A percentile compares a stretch with the other conserved stretches of the same genome.
Evolutionary conservation across 2,329 filamentous ascomycete genomes (phyloP).

Genomic region (Lasiodiplodia sp.): DNA sequence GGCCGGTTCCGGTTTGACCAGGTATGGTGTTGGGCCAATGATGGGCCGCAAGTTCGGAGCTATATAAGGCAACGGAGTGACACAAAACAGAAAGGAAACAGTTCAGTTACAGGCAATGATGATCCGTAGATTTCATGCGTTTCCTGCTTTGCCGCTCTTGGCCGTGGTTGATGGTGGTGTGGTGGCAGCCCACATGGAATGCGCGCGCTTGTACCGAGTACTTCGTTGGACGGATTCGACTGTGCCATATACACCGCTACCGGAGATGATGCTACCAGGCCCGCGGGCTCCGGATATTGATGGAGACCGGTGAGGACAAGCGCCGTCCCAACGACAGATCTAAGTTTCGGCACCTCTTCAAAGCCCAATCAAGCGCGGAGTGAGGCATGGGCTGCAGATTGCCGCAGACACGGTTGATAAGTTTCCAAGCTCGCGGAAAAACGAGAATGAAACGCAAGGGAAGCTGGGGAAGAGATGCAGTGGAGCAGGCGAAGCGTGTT

Average conservation of each 20-base stretch:
- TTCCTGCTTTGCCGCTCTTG: conserved; percentile 4
- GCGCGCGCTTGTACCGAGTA: conserved; percentile 19
- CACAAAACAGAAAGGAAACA: conserved; percentile 23
- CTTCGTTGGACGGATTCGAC: conserved; percentile 7
- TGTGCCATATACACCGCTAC: not conserved
- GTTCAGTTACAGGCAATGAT: not conserved
- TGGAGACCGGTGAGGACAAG: not conserved
- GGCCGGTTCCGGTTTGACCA: not conserved
- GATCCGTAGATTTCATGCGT: conserved; percentile 10
- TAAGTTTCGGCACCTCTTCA: not conserved
- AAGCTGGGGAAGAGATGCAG: not conserved
- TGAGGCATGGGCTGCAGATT: not conserved
- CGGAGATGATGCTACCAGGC: not conserved
- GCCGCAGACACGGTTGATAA: not conserved
- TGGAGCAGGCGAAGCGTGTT: not conserved
- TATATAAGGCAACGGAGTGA: conserved; percentile 14
- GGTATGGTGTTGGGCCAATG: not conserved
- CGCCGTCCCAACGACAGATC: not conserved
- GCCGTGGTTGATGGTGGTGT: not conserved
- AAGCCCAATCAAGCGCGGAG: not conserved
- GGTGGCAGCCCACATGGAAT: not conserved
- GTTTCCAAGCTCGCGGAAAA: not conserved
- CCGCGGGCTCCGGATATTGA: not conserved
- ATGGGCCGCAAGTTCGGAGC: not conserved
- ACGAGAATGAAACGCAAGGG: not conserved